Evolutionary conservation across 768 basidiomycete genomes (phyloP).

Genomic region (Russula sp.): DNA sequence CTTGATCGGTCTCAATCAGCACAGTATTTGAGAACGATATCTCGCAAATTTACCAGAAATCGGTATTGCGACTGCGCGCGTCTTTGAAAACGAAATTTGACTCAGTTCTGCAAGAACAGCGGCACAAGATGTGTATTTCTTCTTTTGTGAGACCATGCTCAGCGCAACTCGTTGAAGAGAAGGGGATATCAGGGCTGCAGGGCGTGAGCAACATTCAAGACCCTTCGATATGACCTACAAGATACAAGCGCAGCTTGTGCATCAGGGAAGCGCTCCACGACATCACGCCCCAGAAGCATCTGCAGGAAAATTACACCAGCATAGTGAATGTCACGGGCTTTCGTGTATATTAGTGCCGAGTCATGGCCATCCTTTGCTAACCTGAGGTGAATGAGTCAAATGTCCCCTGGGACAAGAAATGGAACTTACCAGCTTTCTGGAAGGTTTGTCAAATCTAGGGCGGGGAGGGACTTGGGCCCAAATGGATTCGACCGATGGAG

Average conservation of each 20-base stretch:
- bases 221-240: constrained; percentile 35
- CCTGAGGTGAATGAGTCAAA: constrained; percentile 35
- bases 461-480: constrained; percentile 29
- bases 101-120: constrained; percentile 48
- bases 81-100: constrained; percentile 13
- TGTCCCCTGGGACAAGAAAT: background rate
- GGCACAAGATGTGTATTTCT: constrained; percentile 48
- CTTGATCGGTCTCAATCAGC: constrained; percentile 23
- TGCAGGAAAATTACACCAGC: constrained; percentile 75
- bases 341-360: constrained; percentile 71
- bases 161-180: constrained; percentile 44
- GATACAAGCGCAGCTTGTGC: constrained; percentile 50
- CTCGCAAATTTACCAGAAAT: constrained; percentile 23
- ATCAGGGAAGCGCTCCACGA: constrained; percentile 44
- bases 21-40: background rate
- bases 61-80: constrained; percentile 22
- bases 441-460: constrained; percentile 26
- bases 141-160: constrained; percentile 55
- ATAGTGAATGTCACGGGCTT: constrained; percentile 73
- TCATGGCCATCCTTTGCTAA: constrained; percentile 71
- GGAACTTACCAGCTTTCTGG: constrained; percentile 42
- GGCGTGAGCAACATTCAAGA: background rate
- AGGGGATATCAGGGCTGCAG: constrained; percentile 46
- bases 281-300: constrained; percentile 77
- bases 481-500: constrained; percentile 83